Evolutionary conservation across 176 grass and related monocot species (phyloP).

Genomic region (Poa annua): DNA sequence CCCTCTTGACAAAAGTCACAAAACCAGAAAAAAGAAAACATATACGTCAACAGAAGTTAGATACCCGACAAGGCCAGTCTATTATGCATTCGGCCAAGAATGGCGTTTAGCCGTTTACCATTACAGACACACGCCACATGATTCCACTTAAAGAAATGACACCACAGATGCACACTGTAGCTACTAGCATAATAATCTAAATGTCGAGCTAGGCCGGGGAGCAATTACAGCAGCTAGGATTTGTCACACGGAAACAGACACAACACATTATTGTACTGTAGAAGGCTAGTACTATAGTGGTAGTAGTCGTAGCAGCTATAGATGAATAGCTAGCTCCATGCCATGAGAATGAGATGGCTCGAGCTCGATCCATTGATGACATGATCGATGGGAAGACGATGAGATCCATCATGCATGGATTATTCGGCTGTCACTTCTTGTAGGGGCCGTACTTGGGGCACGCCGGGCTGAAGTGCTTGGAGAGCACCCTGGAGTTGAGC

Average conservation of each 20-base stretch:
- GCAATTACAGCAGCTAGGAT: not conserved
- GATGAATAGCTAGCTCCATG: not conserved
- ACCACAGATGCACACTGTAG: constrained; percentile 12
- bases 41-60: not conserved
- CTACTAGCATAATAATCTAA: constrained; percentile 21
- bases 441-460: constrained; percentile 70
- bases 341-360: not conserved
- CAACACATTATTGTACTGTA: not conserved
- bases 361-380: not conserved
- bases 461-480: constrained; percentile 78
- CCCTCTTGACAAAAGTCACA: not conserved
- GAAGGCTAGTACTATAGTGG: not conserved
- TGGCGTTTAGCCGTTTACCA: constrained; percentile 33
- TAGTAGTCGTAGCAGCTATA: not conserved
- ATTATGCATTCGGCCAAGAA: constrained; percentile 48
- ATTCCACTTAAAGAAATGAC: constrained; percentile 28
- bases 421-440: constrained; percentile 42
- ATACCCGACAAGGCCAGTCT: constrained; percentile 23
- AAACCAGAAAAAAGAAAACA: not conserved
- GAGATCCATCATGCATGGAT: too few species aligned
- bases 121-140: constrained; percentile 32
- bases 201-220: not conserved
- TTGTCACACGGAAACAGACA: constrained; percentile 21
- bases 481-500: constrained; percentile 76
- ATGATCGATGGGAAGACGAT: not conserved